Percentiles rank a stretch among this genome's conserved stretches.
These are phyloP conservation scores for Aphanocladium album DNA, from an alignment of 2,329 filamentous ascomycete species.

Conservation along the genomic window DNA sequence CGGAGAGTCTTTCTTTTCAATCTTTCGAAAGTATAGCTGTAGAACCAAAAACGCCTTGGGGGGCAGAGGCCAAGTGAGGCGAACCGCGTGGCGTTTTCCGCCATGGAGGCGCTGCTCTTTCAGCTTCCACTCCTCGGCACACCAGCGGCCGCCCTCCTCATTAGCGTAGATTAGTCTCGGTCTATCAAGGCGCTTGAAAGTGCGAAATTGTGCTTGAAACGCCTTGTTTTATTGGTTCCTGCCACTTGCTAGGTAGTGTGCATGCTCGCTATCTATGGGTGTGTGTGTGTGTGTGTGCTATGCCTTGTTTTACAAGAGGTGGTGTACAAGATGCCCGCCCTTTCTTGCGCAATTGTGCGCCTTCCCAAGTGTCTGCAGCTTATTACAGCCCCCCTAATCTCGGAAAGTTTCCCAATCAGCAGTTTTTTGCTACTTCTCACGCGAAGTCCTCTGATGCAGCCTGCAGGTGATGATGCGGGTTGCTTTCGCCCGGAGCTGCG, in stretches of 20 bases:
- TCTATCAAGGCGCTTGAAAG: not conserved
- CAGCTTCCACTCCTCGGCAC: not conserved
- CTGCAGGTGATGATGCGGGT: not conserved
- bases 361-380: not conserved
- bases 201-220: not conserved
- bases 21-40: not conserved
- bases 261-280: not conserved
- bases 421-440: not conserved
- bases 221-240: not conserved
- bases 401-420: not conserved
- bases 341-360: constrained; percentile 1
- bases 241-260: not conserved
- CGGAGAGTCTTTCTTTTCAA: not conserved
- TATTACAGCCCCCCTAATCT: not conserved
- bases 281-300: too few species aligned
- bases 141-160: not conserved
- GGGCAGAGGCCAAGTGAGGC: not conserved
- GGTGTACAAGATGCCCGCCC: not conserved
- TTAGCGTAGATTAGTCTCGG: not conserved
- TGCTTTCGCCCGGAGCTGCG: not conserved
- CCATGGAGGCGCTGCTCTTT: not conserved
- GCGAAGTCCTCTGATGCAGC: not conserved
- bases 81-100: constrained; percentile 8
- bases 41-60: not conserved
- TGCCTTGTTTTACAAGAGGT: constrained; percentile 3